Base-by-base conservation (phyloP, 768 basidiomycete species). In the Boletus coccyginus region DNA sequence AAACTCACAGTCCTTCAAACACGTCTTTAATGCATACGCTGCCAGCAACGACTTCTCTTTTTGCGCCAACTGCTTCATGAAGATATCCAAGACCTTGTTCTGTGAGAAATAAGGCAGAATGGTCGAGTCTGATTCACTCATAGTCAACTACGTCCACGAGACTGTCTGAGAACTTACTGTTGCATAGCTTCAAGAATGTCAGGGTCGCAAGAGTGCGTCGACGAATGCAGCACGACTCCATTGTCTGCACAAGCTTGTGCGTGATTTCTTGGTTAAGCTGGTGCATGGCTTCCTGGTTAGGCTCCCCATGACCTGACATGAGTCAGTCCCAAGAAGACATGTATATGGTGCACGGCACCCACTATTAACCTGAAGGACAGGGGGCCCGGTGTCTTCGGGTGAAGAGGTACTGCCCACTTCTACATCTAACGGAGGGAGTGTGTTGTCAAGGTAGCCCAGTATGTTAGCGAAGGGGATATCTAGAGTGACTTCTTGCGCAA, bases 141-240 rank as follows among this genome's bases (percentile, higher is more conserved):
- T 14, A 4, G 17, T 58, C 49, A 58, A 35, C 39, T 19, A 44
- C 21, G 3, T 21, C 12, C 33, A n/a, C 21, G 12, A 19, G 33
- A 38, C 3, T 10, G 11, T 17, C 38, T 3, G 11, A 36, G 21
- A 24, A 36, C 57, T 49, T 33, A 33, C 32, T 33, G 9, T 29
- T 27, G 24, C 50, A 59, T 12, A 61, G 13, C 19, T 61, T 61
- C 16, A 59, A 21, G 29, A 61, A 17, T 11, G 48, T 45, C 47
- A 61, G 40, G 9, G 60, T 61, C 19, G 57, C 51, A 3, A 12
- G 29, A 3, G 29, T 59, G 43, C 60, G 51, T n/a, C 50, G 6
- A 21, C 27, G 35, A n/a, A 17, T 7, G 39, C 50, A 5, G 2
- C 31, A 7, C 1, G 58, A 60, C 19, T 46, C 6, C 35, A 50